phyloP scores from a whole-genome alignment of 208 protist species.

The Leishmania turanica region DNA sequence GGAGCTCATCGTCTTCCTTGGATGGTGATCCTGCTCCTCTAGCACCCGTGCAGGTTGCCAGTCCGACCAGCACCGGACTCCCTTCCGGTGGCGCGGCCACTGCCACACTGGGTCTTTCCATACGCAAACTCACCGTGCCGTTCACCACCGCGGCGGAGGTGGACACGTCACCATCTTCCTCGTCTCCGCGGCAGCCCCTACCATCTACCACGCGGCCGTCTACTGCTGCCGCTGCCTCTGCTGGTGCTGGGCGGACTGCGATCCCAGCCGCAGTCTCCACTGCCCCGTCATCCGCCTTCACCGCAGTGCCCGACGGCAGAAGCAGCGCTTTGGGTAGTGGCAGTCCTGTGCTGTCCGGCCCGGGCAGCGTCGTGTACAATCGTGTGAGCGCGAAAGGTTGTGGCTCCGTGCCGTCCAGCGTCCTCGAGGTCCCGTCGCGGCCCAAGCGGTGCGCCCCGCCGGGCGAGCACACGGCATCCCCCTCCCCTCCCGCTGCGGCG shows the following conservation, averaged over 20 bases:
- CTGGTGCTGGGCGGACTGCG: neutral
- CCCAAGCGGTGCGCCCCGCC: slow-evolving; percentile 19
- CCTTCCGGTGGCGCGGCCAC: neutral
- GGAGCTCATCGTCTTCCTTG: neutral
- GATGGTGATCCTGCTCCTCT: neutral
- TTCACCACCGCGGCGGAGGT: neutral
- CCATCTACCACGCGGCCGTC: neutral
- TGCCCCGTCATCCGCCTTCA: neutral
- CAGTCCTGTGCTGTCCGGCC: neutral
- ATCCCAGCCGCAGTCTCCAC: neutral
- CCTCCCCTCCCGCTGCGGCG: neutral
- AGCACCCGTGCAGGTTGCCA: neutral
- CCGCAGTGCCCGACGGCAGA: neutral
- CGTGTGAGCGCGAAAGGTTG: slow-evolving; percentile 23
- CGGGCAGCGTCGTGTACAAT: slow-evolving; percentile 20
- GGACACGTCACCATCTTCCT: neutral
- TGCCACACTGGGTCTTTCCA: neutral
- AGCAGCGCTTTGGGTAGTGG: neutral
- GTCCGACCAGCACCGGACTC: neutral
- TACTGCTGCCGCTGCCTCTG: neutral
- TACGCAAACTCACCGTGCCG: neutral
- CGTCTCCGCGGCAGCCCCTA: neutral
- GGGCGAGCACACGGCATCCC: slow-evolving; percentile 12
- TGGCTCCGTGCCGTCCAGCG: slow-evolving; percentile 21
- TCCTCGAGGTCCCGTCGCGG: slow-evolving; percentile 21